phyloP scores from a whole-genome alignment of 1,284 basidiomycete species.

The Ganoderma multipileum region DNA sequence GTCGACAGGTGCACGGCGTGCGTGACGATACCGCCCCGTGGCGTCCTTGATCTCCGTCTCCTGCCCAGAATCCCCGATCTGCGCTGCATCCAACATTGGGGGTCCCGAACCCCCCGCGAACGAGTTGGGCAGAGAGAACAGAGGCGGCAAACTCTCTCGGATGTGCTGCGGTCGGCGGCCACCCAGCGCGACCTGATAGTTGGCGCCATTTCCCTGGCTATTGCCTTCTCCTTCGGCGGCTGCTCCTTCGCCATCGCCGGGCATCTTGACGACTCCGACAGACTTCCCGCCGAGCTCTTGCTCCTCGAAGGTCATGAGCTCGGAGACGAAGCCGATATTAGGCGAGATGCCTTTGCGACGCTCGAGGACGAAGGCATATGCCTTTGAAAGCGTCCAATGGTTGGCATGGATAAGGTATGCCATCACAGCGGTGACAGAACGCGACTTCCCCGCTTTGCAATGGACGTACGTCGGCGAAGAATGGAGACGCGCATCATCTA shows the following conservation, averaged over 20 bases:
- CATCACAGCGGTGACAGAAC: conserved; percentile 96
- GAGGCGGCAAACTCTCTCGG: conserved; percentile 81
- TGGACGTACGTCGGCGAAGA: conserved; percentile 93
- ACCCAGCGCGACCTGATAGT: conserved; percentile 51
- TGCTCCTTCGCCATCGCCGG: conserved; percentile 22
- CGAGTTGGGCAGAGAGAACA: conserved; percentile 46
- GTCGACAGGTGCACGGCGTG: conserved; percentile 83
- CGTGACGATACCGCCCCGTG: conserved; percentile 84
- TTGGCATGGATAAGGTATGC: conserved; percentile 97
- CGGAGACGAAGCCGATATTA: conserved; percentile 97
- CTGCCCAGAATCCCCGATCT: conserved; percentile 68
- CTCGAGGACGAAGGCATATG: conserved; percentile 91
- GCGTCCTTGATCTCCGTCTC: conserved; percentile 87
- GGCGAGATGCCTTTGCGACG: conserved; percentile 93
- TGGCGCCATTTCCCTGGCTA: conserved; percentile 36
- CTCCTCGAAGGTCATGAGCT: conserved; percentile 96
- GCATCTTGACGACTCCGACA: conserved; percentile 70
- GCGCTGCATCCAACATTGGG: conserved; percentile 42
- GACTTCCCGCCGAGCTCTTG: conserved; percentile 86
- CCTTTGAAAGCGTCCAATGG: conserved; percentile 91
- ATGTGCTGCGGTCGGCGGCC: conserved; percentile 62
- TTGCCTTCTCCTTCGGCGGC: conserved; percentile 35
- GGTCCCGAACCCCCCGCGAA: conserved; percentile 36
- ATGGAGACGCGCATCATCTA: conserved; percentile 91
- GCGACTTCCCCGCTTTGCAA: conserved; percentile 95